Evolutionary conservation across 164 flowering plant species (phyloP).

Genomic region (Litsea cubeba): DNA sequence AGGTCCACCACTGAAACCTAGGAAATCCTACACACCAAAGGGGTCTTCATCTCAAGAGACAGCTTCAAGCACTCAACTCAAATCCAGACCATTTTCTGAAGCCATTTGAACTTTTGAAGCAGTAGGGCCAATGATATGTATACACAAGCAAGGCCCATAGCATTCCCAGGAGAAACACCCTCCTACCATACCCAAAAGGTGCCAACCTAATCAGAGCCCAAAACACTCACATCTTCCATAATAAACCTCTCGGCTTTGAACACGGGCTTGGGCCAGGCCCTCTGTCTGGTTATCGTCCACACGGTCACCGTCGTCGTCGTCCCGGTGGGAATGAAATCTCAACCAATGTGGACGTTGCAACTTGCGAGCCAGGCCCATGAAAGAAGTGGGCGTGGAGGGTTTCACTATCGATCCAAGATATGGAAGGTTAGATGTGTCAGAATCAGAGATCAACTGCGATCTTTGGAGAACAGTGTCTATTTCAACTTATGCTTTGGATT

Average conservation of each 20-base stretch:
- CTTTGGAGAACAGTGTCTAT: constrained; percentile 16
- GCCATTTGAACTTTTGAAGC: constrained; percentile 32
- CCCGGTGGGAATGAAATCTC: constrained; percentile 32
- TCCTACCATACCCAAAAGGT: constrained; percentile 40
- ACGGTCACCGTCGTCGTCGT: constrained; percentile 50
- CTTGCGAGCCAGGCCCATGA: constrained; percentile 35
- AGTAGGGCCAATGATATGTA: constrained; percentile 36
- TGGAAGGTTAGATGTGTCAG: constrained; percentile 25
- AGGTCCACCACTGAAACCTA: not conserved
- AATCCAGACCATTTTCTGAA: constrained; percentile 25
- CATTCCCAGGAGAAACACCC: constrained; percentile 37
- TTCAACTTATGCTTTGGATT: constrained; percentile 27
- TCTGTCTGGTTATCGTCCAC: constrained; percentile 45
- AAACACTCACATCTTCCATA: constrained; percentile 21
- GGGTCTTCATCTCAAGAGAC: constrained; percentile 34
- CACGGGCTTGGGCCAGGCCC: constrained; percentile 20
- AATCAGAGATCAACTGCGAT: constrained; percentile 15
- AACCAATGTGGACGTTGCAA: constrained; percentile 30
- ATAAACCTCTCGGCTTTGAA: constrained; percentile 28
- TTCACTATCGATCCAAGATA: constrained; percentile 29
- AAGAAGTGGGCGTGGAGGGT: constrained; percentile 36
- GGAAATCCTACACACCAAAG: constrained; percentile 25
- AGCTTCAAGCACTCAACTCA: constrained; percentile 28
- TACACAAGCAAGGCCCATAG: constrained; percentile 33
- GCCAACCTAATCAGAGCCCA: constrained; percentile 41